Conservation (phyloP, 768 basidiomycete species). For the Lyophyllum atratum region DNA sequence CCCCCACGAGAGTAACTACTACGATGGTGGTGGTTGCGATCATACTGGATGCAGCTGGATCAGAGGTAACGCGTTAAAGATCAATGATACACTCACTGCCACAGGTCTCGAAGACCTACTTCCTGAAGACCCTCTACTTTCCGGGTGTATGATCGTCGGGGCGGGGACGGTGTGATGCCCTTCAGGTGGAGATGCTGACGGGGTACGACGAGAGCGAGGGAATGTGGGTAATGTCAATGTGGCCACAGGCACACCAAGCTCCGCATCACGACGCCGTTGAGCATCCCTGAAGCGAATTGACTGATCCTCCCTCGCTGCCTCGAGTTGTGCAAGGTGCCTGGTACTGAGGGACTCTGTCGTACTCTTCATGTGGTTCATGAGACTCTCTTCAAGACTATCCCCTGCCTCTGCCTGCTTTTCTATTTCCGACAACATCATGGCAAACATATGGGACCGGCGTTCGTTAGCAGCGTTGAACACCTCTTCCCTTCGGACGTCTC, state of each 20-base stretch:
- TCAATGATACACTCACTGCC: background rate
- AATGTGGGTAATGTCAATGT: background rate
- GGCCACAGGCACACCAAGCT: background rate
- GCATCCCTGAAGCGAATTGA: background rate
- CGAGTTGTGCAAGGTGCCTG: background rate
- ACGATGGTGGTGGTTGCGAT: background rate
- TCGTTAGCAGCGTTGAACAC: background rate
- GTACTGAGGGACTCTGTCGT: background rate
- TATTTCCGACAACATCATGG: background rate
- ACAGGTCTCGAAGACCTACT: background rate
- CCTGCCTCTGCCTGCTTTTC: slow-evolving; percentile 2
- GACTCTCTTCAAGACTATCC: background rate
- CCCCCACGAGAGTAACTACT: background rate
- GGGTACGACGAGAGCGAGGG: background rate
- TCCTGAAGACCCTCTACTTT: too few relatives aligned
- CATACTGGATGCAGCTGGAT: background rate
- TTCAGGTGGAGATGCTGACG: too few relatives aligned
- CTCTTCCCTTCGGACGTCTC: background rate
- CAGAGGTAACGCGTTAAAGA: background rate
- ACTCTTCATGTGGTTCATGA: background rate
- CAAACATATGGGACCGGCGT: background rate
- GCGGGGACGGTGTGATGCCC: too few relatives aligned
- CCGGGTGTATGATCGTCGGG: too few relatives aligned
- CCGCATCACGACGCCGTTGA: background rate
- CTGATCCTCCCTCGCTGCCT: background rate